Evolutionary conservation across 345 rosid species (phyloP).

Genomic region (Ricinus communis): DNA sequence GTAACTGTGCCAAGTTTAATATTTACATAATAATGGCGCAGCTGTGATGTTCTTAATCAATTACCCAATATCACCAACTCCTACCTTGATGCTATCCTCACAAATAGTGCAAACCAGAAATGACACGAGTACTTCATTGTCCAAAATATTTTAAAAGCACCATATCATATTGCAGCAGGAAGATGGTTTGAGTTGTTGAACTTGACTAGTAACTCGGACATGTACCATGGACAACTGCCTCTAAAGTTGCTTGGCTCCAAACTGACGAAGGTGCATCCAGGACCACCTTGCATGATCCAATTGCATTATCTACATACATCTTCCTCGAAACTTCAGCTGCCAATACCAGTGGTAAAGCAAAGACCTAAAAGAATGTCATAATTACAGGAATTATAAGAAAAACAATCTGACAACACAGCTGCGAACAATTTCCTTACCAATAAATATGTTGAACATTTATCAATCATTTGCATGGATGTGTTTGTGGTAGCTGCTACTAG

Average conservation of each 20-base stretch:
- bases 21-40: neutral
- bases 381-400: neutral
- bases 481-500: neutral
- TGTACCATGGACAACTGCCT: neutral
- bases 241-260: neutral
- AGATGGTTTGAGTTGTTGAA: neutral
- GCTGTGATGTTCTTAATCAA: neutral
- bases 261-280: neutral
- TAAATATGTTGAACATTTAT: slow-evolving; percentile 4
- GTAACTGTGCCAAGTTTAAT: neutral
- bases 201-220: neutral
- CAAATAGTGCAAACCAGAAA: neutral
- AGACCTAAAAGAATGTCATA: slow-evolving; percentile 12
- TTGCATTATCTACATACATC: slow-evolving; percentile 3
- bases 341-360: neutral
- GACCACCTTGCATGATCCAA: neutral
- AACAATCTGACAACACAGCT: neutral
- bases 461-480: neutral
- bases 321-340: slow-evolving; percentile 1
- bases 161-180: neutral
- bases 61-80: neutral
- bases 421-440: neutral
- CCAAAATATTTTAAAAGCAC: neutral
- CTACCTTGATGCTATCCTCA: neutral
- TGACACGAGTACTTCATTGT: neutral